These are phyloP conservation scores for Xylona heveae DNA, from an alignment of 495 filamentous ascomycete genomes.

Conservation along the genomic window DNA sequence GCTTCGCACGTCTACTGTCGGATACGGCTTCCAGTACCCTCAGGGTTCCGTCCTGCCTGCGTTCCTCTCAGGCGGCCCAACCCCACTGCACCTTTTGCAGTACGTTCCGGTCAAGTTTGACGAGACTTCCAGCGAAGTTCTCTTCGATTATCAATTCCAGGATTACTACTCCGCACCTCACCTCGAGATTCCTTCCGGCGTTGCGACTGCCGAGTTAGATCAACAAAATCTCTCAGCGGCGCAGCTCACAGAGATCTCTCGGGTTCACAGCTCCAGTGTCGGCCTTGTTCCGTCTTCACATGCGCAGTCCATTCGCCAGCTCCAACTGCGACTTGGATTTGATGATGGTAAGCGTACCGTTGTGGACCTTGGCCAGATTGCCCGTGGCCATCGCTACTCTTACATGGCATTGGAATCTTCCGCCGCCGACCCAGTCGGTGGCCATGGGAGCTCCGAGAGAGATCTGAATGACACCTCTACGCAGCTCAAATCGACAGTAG, in stretches of 20 bases:
- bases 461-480: no score
- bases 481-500: background rate
- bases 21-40: constrained; percentile 17
- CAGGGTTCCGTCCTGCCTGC: constrained; percentile 14
- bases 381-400: constrained; percentile 14
- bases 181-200: constrained; percentile 7
- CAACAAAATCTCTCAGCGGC: constrained; percentile 1
- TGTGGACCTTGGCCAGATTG: constrained; percentile 16
- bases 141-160: constrained; percentile 12
- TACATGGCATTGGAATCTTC: constrained; percentile 6
- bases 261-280: background rate
- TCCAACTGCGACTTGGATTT: constrained; percentile 10
- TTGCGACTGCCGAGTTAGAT: no score
- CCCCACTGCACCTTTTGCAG: constrained; percentile 12
- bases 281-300: background rate
- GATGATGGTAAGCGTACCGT: constrained; percentile 5
- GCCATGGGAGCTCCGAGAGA: background rate
- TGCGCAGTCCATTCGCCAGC: background rate
- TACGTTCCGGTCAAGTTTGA: constrained; percentile 12
- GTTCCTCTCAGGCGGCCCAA: constrained; percentile 7
- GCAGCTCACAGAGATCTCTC: background rate
- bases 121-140: constrained; percentile 2
- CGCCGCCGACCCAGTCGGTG: background rate
- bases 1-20: constrained; percentile 2
- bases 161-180: constrained; percentile 15